phyloP scores from a whole-genome alignment of 179 eudicot genomes.

The Pouteria campechiana region DNA sequence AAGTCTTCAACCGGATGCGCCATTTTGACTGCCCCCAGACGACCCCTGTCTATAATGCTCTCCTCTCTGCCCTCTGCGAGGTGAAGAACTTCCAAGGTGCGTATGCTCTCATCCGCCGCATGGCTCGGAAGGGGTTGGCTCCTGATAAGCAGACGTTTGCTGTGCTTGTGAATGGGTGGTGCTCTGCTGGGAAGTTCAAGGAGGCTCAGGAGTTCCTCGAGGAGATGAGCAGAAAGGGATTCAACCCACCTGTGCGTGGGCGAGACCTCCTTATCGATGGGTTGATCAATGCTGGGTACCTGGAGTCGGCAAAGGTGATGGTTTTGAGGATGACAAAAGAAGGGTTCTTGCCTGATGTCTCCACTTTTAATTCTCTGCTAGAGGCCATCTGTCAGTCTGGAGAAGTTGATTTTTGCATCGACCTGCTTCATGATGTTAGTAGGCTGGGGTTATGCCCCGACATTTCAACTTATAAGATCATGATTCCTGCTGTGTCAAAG shows the following conservation, averaged over 20 bases:
- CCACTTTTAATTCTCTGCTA: constrained; percentile 68
- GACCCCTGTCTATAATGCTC: constrained; percentile 51
- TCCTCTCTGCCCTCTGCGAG: constrained; percentile 72
- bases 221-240: constrained; percentile 90
- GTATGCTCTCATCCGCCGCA: constrained; percentile 75
- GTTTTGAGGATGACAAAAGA: constrained; percentile 77
- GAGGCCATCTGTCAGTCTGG: constrained; percentile 64
- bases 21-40: constrained; percentile 53
- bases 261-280: constrained; percentile 84
- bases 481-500: constrained; percentile 62
- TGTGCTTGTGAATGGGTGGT: constrained; percentile 83
- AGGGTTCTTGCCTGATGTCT: constrained; percentile 74
- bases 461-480: constrained; percentile 62
- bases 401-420: constrained; percentile 64
- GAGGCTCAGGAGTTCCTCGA: constrained; percentile 77
- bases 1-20: constrained; percentile 52
- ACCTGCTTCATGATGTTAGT: constrained; percentile 59
- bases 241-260: constrained; percentile 84
- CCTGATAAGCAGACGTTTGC: constrained; percentile 78
- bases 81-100: constrained; percentile 83
- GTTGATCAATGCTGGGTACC: constrained; percentile 77
- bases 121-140: constrained; percentile 54
- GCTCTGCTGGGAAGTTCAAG: constrained; percentile 77
- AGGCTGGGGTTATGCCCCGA: constrained; percentile 65
- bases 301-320: constrained; percentile 71